A percentile compares a stretch with the other conserved stretches of the same genome.
These are phyloP conservation scores for Verbascum thapsus DNA, from an alignment of 257 asterid genomes.

Conservation along the genomic window DNA sequence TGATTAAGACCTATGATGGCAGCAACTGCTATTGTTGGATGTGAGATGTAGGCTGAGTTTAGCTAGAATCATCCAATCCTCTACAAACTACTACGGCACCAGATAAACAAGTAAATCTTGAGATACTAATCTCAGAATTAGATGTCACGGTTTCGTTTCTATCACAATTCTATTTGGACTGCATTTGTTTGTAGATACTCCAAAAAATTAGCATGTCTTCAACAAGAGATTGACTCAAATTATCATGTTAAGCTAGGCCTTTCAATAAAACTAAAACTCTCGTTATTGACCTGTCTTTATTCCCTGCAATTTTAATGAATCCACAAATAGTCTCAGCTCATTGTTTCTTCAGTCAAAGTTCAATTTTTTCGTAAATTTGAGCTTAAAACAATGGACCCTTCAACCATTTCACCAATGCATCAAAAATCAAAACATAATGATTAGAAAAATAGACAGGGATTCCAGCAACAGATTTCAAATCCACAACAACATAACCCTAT, in stretches of 20 bases:
- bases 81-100: too few relatives aligned
- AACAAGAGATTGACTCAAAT: constrained; percentile 5
- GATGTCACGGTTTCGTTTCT: too few relatives aligned
- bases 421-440: neutral
- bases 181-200: too few relatives aligned
- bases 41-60: too few relatives aligned
- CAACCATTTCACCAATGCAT: neutral
- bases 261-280: neutral
- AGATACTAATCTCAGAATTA: too few relatives aligned
- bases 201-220: too few relatives aligned
- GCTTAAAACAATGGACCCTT: neutral
- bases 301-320: neutral
- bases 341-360: constrained; percentile 4
- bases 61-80: too few relatives aligned
- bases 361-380: neutral
- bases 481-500: constrained; percentile 8
- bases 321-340: neutral
- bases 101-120: too few relatives aligned
- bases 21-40: too few relatives aligned
- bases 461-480: neutral
- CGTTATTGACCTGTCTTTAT: neutral
- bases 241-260: neutral
- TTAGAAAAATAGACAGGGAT: constrained; percentile 6
- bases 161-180: too few relatives aligned
- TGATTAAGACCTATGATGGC: too few relatives aligned